phyloP scores from a whole-genome alignment of 495 filamentous ascomycete genomes.

The Talaromyces adpressus region DNA sequence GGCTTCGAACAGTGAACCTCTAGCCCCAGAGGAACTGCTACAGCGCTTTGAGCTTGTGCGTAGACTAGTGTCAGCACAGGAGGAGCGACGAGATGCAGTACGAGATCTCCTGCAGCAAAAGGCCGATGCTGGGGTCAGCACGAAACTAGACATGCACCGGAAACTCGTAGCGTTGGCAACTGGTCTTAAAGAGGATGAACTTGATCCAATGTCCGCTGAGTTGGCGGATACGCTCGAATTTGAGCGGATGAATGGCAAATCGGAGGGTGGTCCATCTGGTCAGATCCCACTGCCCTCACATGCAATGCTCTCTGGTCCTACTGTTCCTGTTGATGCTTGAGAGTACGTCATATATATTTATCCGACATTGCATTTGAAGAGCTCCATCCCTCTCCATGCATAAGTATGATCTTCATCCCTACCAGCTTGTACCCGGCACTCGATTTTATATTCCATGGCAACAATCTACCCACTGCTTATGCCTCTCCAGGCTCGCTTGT shows the following conservation, averaged over 20 bases:
- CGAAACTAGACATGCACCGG: constrained; percentile 45
- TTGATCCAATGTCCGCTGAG: constrained; percentile 42
- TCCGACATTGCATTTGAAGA: background rate
- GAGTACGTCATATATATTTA: background rate
- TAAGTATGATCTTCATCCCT: background rate
- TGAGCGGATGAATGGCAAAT: constrained; percentile 35
- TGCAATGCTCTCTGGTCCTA: constrained; percentile 14
- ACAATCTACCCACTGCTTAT: background rate
- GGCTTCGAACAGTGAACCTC: background rate
- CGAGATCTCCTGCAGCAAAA: constrained; percentile 39
- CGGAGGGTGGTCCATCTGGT: constrained; percentile 17
- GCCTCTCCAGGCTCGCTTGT: background rate
- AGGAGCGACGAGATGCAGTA: constrained; percentile 33
- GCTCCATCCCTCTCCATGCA: background rate
- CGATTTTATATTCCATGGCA: background rate
- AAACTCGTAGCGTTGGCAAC: constrained; percentile 45
- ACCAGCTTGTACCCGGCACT: background rate
- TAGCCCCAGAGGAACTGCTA: constrained; percentile 22
- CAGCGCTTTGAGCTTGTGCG: constrained; percentile 25
- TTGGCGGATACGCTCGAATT: constrained; percentile 41
- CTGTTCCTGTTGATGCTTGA: constrained; percentile 33
- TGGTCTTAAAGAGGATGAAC: constrained; percentile 41
- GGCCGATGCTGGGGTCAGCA: constrained; percentile 42
- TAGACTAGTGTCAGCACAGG: constrained; percentile 32
- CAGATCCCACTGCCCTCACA: constrained; percentile 14